A percentile compares a stretch with the other conserved stretches of the same genome.
Evolutionary conservation across 2,329 filamentous ascomycete species (phyloP).

Genomic region (Sporothrix variecibatus): DNA sequence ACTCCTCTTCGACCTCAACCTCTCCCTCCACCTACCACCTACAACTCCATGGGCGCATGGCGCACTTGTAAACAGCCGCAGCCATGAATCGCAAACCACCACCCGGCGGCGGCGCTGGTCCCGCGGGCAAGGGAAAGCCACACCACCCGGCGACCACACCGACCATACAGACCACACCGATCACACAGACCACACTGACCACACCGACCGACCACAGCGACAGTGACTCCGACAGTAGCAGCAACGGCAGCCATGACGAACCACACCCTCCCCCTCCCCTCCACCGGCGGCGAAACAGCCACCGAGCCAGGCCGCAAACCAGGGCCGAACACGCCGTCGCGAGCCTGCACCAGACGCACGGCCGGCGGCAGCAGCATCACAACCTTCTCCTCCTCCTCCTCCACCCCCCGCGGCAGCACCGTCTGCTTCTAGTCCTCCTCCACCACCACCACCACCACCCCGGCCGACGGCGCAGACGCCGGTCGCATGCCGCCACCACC

Average conservation of each 20-base stretch:
- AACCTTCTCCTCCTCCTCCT: neutral
- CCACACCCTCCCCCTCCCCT: neutral
- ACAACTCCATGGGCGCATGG: neutral
- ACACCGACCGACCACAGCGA: neutral
- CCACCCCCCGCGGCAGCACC: neutral
- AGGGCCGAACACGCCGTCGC: neutral
- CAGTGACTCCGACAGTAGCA: slow-evolving; percentile 11
- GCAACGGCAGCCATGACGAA: slow-evolving; percentile 11
- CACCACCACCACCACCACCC: neutral
- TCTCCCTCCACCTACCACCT: neutral
- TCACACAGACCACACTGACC: neutral
- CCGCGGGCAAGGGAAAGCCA: neutral
- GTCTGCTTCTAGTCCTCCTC: neutral
- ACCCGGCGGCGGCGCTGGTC: neutral
- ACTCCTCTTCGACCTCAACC: neutral
- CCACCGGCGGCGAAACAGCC: neutral
- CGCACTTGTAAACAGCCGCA: neutral
- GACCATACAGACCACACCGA: neutral
- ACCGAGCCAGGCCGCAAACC: slow-evolving; percentile 3
- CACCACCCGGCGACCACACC: slow-evolving; percentile 3
- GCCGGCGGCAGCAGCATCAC: neutral
- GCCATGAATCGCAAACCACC: slow-evolving; percentile 15
- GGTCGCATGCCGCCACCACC: slow-evolving; percentile 12
- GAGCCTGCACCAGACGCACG: neutral
- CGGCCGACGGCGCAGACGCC: neutral